Percentiles rank a stretch among this genome's conserved stretches.
Evolutionary conservation across 768 basidiomycete genomes (phyloP).

Genomic region (Trametes gibbosa): DNA sequence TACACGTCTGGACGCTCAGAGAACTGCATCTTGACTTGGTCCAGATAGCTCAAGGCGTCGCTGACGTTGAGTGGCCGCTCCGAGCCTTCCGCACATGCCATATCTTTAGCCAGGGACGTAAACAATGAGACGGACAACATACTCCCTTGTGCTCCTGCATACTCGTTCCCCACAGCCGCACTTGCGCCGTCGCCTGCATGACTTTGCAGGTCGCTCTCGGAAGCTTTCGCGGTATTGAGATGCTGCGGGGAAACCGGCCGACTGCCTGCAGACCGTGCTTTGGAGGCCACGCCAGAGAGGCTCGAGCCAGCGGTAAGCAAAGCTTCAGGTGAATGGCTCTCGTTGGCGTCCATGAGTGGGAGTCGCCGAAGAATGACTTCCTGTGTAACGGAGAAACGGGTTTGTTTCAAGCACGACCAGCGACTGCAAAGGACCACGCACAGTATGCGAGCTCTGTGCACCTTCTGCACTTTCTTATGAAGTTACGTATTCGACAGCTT

Average conservation of each 20-base stretch:
- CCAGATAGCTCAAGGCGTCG: constrained; percentile 61
- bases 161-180: neutral
- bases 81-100: neutral
- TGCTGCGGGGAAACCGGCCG: constrained; percentile 5
- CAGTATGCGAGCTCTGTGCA: no score
- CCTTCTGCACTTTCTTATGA: no score
- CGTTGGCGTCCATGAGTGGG: neutral
- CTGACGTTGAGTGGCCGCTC: constrained; percentile 57
- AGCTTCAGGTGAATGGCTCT: neutral
- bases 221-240: neutral
- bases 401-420: no score
- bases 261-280: neutral
- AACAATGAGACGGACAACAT: neutral
- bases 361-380: no score
- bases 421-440: no score
- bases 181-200: neutral
- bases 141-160: neutral
- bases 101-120: no score
- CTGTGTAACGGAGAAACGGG: no score
- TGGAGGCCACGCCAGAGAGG: neutral
- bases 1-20: constrained; percentile 59
- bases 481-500: no score
- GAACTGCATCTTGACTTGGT: constrained; percentile 63
- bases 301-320: neutral
- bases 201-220: neutral